phyloP scores from a whole-genome alignment of 192 early-diverging fungal species.

The Anaeromyces robustus region DNA sequence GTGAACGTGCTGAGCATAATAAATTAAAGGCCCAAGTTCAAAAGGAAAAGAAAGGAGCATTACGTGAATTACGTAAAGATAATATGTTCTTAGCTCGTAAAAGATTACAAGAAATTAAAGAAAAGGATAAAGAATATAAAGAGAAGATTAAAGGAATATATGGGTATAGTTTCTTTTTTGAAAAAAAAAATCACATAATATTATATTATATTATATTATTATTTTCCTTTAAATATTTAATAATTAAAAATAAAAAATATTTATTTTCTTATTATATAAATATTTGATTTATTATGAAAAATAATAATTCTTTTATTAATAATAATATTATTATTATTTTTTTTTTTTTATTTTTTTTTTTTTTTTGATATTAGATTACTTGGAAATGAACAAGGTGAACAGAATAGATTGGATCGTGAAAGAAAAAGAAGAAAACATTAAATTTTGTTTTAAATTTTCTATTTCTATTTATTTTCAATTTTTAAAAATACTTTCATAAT shows the following conservation, averaged over 20 bases:
- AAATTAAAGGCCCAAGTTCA: conserved; percentile 74
- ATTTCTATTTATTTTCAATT: no score
- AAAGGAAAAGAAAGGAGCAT: conserved; percentile 86
- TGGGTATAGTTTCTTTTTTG: conserved; percentile 54
- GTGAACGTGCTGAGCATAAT: conserved; percentile 48
- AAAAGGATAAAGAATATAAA: conserved; percentile 70
- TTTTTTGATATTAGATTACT: not conserved
- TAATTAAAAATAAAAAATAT: no score
- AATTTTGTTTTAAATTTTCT: no score
- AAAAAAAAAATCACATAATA: no score
- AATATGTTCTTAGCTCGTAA: conserved; percentile 68
- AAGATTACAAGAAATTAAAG: conserved; percentile 43
- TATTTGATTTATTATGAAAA: no score
- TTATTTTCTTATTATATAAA: no score
- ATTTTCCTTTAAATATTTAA: not conserved
- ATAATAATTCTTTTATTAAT: no score
- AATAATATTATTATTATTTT: not conserved
- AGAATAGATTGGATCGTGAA: not conserved
- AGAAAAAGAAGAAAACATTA: not conserved
- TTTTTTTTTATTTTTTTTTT: not conserved
- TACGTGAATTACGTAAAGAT: conserved; percentile 91
- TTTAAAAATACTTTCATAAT: no score
- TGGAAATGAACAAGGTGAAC: conserved; percentile 4
- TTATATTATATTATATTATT: not conserved
- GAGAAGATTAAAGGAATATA: conserved; percentile 78